Evolutionary conservation across 768 basidiomycete genomes (phyloP).

Genomic region (Calvatia gigantea): DNA sequence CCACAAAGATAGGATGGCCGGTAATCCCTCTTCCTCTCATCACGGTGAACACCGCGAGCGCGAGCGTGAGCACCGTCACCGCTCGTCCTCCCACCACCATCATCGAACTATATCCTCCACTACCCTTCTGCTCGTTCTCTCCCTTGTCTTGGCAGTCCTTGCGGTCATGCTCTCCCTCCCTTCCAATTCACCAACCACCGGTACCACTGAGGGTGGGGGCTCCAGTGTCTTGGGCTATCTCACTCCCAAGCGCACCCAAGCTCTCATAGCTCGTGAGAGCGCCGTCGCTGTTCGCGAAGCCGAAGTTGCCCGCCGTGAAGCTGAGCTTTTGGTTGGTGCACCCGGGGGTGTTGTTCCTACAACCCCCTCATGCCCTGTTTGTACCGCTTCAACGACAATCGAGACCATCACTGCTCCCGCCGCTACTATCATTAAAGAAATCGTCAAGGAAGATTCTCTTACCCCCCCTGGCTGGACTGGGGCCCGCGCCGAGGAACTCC

Average conservation of each 20-base stretch:
- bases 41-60: constrained; percentile 57
- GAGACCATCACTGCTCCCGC: constrained; percentile 54
- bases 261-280: constrained; percentile 74
- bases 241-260: constrained; percentile 80
- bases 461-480: constrained; percentile 81
- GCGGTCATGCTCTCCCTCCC: constrained; percentile 89
- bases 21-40: constrained; percentile 70
- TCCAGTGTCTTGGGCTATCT: constrained; percentile 66
- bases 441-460: constrained; percentile 78
- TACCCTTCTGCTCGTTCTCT: constrained; percentile 81
- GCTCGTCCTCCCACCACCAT: constrained; percentile 63
- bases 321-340: constrained; percentile 77
- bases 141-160: constrained; percentile 82
- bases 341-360: constrained; percentile 74
- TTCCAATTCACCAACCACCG: constrained; percentile 39
- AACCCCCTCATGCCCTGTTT: constrained; percentile 56
- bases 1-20: constrained; percentile 74
- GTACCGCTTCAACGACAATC: constrained; percentile 48
- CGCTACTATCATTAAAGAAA: constrained; percentile 85
- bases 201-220: constrained; percentile 14
- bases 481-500: constrained; percentile 72
- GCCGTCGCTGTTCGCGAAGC: constrained; percentile 81
- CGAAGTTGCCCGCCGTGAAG: constrained; percentile 86
- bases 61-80: constrained; percentile 50
- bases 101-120: constrained; percentile 88